Evolutionary conservation across 805 yeast genomes (phyloP).

Genomic region (Kazachstania psychrophila): DNA sequence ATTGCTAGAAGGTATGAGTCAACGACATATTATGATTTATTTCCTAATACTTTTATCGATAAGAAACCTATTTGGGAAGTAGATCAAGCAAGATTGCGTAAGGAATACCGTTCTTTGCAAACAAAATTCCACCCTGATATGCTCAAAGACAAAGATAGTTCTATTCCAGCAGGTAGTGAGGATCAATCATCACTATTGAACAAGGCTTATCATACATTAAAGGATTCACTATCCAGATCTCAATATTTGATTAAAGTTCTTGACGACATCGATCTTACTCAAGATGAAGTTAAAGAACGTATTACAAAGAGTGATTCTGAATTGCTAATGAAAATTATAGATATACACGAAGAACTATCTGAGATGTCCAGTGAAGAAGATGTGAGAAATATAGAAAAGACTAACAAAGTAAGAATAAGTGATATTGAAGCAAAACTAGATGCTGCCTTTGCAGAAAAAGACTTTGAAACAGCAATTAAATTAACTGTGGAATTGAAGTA

Average conservation of each 20-base stretch:
- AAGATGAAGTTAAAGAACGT: slow-evolving; percentile 45
- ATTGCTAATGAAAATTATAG: slow-evolving; percentile 67
- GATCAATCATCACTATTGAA: slow-evolving; percentile 48
- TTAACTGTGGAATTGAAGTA: slow-evolving; percentile 70
- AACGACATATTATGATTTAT: slow-evolving; percentile 50
- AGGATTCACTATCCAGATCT: slow-evolving; percentile 62
- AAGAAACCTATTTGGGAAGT: slow-evolving; percentile 63
- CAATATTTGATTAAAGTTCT: slow-evolving; percentile 43
- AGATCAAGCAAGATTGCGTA: slow-evolving; percentile 47
- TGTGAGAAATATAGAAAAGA: slow-evolving; percentile 40
- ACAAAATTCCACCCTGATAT: slow-evolving; percentile 76
- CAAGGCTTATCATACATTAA: slow-evolving; percentile 64
- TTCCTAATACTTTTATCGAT: slow-evolving; percentile 65
- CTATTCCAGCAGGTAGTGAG: slow-evolving; percentile 9
- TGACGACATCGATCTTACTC: slow-evolving; percentile 44
- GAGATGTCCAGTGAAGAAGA: slow-evolving; percentile 53
- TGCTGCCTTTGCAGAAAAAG: slow-evolving; percentile 36
- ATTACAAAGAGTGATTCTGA: slow-evolving; percentile 42
- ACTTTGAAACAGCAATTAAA: slow-evolving; percentile 51
- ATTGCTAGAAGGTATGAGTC: slow-evolving; percentile 8
- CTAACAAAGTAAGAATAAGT: slow-evolving; percentile 49
- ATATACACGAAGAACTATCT: slow-evolving; percentile 75
- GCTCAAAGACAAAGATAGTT: slow-evolving; percentile 12
- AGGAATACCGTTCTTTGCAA: slow-evolving; percentile 70
- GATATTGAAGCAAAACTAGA: slow-evolving; percentile 39